Evolutionary conservation across 2,329 filamentous ascomycete genomes (phyloP).

Genomic region (Ascocoryne sarcoides): DNA sequence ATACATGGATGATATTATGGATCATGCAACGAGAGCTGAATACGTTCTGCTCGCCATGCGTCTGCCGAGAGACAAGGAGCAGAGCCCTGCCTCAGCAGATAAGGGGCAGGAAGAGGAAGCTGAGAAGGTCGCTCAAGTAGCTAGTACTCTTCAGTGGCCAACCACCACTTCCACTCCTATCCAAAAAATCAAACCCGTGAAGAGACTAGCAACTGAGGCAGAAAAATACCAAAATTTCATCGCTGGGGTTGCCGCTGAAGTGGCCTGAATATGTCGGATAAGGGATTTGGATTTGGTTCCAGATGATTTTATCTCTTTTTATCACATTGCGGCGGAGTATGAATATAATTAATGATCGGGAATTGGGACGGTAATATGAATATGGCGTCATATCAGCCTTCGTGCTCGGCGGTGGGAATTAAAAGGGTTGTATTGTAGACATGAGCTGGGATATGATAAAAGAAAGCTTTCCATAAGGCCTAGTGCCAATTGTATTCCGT

Average conservation of each 20-base stretch:
- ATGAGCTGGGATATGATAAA: background rate
- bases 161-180: conserved; percentile 12
- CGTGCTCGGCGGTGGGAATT: background rate
- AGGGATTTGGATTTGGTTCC: background rate
- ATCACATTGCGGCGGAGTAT: background rate
- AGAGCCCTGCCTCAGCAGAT: conserved; percentile 2
- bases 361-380: background rate
- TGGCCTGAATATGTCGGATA: background rate
- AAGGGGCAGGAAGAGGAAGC: conserved; percentile 11
- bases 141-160: conserved; percentile 13
- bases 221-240: conserved; percentile 41
- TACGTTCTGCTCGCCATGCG: conserved; percentile 61
- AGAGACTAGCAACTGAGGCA: conserved; percentile 32
- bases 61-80: conserved; percentile 38
- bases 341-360: background rate
- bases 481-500: background rate
- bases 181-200: conserved; percentile 12
- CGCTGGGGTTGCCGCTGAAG: conserved; percentile 10
- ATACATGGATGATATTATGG: conserved; percentile 65
- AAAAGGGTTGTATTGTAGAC: conserved; percentile 1
- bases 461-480: background rate
- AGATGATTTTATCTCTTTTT: background rate
- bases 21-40: conserved; percentile 58
- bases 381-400: background rate
- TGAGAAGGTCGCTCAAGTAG: conserved; percentile 4